Conservation (phyloP, 2,329 filamentous ascomycete species). For the Pseudophaeomoniella oleicola region DNA sequence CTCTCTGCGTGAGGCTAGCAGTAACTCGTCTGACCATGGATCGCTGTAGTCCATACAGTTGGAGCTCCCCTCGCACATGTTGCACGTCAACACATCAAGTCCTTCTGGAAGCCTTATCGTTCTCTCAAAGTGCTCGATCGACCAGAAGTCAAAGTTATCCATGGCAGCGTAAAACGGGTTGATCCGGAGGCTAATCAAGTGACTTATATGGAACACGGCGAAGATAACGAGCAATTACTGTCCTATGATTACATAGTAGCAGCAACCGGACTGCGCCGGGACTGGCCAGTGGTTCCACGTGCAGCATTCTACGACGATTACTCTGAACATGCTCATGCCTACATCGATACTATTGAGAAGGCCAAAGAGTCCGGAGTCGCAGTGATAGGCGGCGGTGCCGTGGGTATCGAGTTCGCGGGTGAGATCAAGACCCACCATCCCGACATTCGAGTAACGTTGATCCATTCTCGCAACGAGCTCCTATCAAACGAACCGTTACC, state of each 20-base stretch:
- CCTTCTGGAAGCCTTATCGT: background rate
- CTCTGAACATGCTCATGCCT: background rate
- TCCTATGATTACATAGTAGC: background rate
- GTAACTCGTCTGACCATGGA: background rate
- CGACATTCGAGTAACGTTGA: constrained; percentile 29
- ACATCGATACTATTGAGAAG: background rate
- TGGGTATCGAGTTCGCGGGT: constrained; percentile 35
- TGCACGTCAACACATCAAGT: background rate
- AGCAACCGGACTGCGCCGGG: background rate
- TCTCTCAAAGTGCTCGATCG: background rate
- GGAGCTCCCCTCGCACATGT: background rate
- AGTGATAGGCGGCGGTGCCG: constrained; percentile 15
- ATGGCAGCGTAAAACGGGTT: background rate
- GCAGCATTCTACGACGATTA: background rate
- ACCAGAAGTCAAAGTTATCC: background rate
- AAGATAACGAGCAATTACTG: background rate
- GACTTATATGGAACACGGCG: background rate
- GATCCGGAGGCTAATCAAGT: background rate
- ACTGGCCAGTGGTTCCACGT: background rate
- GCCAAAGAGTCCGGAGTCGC: background rate
- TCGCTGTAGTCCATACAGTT: background rate
- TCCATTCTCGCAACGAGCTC: constrained; percentile 28
- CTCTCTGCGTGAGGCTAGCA: background rate
- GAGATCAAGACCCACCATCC: constrained; percentile 35
- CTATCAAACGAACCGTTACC: constrained; percentile 56